Evolutionary conservation across 1,139 yeast species (phyloP).

Genomic region (Sugiyamaella pinicola): DNA sequence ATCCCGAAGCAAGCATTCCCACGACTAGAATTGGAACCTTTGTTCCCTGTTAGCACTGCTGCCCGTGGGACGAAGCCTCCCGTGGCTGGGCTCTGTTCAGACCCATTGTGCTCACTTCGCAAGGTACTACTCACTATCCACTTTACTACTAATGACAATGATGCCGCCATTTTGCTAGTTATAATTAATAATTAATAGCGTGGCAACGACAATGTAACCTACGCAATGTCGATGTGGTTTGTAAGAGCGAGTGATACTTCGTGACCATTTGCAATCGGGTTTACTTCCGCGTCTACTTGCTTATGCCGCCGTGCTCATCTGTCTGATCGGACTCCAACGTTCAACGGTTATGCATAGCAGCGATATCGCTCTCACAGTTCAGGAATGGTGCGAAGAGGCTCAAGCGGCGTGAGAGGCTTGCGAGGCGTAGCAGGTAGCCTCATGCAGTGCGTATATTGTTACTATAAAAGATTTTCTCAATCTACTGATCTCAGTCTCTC

Average conservation of each 20-base stretch:
- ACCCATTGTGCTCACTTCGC: not conserved
- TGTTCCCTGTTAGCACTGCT: not conserved
- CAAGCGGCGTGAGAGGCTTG: not conserved
- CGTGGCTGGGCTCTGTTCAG: slow-evolving; percentile 9
- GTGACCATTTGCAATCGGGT: not conserved
- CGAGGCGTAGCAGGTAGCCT: not conserved
- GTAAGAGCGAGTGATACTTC: too few relatives aligned
- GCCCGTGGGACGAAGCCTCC: not conserved
- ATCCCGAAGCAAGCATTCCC: slow-evolving; percentile 61
- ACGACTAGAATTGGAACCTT: slow-evolving; percentile 32
- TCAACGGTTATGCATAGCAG: slow-evolving; percentile 3
- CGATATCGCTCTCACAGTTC: not conserved
- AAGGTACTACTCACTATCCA: slow-evolving; percentile 10
- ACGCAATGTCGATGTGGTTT: too few relatives aligned
- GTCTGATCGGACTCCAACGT: too few relatives aligned
- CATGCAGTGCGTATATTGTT: not conserved
- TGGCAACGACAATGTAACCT: too few relatives aligned
- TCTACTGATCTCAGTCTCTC: not conserved
- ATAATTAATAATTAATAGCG: too few relatives aligned
- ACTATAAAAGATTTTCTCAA: slow-evolving; percentile 5
- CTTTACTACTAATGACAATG: not conserved
- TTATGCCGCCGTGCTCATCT: too few relatives aligned
- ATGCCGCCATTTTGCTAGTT: not conserved
- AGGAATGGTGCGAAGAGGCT: not conserved
- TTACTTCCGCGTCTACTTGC: not conserved